Percentiles rank a stretch among this genome's conserved stretches.
Conservation (phyloP, 768 basidiomycete species). For the Mycena galopus region DNA sequence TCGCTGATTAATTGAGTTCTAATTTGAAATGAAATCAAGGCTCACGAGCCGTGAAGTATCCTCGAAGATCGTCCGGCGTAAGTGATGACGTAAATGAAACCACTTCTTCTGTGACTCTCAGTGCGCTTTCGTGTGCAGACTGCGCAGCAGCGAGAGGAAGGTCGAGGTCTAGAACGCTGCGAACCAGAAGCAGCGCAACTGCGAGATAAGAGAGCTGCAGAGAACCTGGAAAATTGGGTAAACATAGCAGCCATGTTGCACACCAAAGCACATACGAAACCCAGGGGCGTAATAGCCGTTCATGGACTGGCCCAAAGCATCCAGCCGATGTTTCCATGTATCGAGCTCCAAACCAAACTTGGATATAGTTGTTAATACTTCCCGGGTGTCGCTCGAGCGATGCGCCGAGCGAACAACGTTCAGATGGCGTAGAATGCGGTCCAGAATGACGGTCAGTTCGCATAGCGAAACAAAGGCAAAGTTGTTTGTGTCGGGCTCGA, state of each 20-base stretch:
- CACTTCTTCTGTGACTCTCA: conserved; percentile 34
- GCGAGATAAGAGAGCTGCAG: conserved; percentile 36
- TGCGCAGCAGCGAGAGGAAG: conserved; percentile 30
- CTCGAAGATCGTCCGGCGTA: conserved; percentile 33
- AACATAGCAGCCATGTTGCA: background rate
- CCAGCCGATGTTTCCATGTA: conserved; percentile 35
- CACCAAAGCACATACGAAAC: conserved; percentile 27
- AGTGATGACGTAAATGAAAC: conserved; percentile 35
- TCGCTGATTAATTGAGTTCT: background rate
- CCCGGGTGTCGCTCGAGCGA: conserved; percentile 28
- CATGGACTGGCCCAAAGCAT: conserved; percentile 34
- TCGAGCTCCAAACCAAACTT: conserved; percentile 36
- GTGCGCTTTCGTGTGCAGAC: conserved; percentile 31
- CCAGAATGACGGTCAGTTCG: conserved; percentile 35
- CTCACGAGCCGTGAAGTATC: conserved; percentile 35
- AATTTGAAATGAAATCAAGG: background rate
- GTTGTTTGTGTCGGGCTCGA: conserved; percentile 29
- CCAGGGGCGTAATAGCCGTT: conserved; percentile 35
- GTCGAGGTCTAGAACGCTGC: conserved; percentile 33
- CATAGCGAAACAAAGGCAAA: conserved; percentile 32
- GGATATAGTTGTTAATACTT: conserved; percentile 30
- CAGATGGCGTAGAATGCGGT: conserved; percentile 30
- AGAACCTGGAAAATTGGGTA: conserved; percentile 21
- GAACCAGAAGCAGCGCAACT: conserved; percentile 34
- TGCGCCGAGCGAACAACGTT: conserved; percentile 30